Evolutionary conservation across 1,284 basidiomycete genomes (phyloP).

Genomic region (Trametes hirsuta): DNA sequence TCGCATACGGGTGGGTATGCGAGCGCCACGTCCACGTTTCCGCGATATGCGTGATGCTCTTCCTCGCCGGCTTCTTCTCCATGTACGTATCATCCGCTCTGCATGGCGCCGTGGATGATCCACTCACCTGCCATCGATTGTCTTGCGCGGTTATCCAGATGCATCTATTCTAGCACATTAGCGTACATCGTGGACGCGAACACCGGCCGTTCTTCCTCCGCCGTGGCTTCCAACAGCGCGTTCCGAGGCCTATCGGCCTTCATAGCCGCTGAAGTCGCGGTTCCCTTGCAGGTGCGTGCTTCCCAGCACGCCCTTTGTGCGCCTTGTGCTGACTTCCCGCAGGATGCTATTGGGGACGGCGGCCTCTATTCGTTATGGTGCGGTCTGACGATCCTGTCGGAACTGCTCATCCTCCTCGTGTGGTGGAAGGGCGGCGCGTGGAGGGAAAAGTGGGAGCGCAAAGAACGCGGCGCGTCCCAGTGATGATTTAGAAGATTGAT

Average conservation of each 20-base stretch:
- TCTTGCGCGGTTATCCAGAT: conserved; percentile 43
- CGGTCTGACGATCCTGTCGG: conserved; percentile 57
- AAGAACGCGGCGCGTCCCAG: conserved; percentile 22
- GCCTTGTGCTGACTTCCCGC: not conserved
- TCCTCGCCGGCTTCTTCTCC: conserved; percentile 68
- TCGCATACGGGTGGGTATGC: conserved; percentile 81
- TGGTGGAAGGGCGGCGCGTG: conserved; percentile 47
- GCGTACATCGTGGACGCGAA: conserved; percentile 83
- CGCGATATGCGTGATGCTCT: conserved; percentile 64
- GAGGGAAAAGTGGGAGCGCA: conserved; percentile 39
- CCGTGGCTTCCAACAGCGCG: conserved; percentile 71
- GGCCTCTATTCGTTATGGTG: conserved; percentile 79
- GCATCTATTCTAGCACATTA: conserved; percentile 71
- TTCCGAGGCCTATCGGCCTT: conserved; percentile 75
- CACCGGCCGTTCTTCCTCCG: conserved; percentile 69
- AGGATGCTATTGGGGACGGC: conserved; percentile 64
- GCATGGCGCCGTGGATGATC: too few relatives aligned
- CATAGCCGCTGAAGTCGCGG: conserved; percentile 68
- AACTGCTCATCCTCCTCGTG: conserved; percentile 56
- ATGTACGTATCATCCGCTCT: conserved; percentile 46
- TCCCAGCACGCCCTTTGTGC: not conserved
- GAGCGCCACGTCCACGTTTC: conserved; percentile 66
- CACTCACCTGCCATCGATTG: conserved; percentile 12
- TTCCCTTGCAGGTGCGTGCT: conserved; percentile 60
- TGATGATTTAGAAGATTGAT: not conserved